These are phyloP conservation scores for Alternaria arborescens DNA, from an alignment of 2,329 filamentous ascomycete species.

Conservation along the genomic window DNA sequence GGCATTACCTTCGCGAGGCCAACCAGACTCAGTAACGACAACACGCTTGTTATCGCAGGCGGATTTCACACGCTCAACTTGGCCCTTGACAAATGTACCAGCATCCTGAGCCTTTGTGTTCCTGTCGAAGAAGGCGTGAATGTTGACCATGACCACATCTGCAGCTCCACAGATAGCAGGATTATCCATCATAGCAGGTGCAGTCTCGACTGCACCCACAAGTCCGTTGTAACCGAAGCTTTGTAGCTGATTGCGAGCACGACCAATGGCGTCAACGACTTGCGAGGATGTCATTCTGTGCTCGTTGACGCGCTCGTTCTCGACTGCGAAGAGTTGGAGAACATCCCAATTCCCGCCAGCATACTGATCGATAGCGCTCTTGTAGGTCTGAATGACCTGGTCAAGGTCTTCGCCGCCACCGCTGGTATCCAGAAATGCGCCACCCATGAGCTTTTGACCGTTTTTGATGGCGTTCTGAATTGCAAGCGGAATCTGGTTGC, in stretches of 20 bases:
- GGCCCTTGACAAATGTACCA: conserved; percentile 71
- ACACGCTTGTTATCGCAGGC: conserved; percentile 66
- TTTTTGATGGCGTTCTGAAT: conserved; percentile 69
- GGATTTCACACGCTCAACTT: conserved; percentile 59
- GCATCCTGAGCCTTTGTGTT: conserved; percentile 67
- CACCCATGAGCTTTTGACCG: conserved; percentile 76
- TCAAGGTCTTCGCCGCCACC: conserved; percentile 52
- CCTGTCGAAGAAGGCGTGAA: conserved; percentile 83
- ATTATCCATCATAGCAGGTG: conserved; percentile 71
- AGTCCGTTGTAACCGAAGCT: conserved; percentile 73
- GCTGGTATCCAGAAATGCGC: conserved; percentile 70
- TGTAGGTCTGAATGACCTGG: conserved; percentile 68
- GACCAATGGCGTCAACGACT: conserved; percentile 66
- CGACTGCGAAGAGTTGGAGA: conserved; percentile 77
- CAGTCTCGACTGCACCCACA: conserved; percentile 83
- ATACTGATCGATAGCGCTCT: conserved; percentile 60
- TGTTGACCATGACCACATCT: conserved; percentile 83
- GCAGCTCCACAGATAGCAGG: conserved; percentile 75
- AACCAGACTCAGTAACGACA: conserved; percentile 84
- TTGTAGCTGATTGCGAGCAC: conserved; percentile 67
- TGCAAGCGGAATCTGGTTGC: conserved; percentile 72
- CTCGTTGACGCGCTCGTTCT: conserved; percentile 79
- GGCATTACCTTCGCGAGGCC: conserved; percentile 73
- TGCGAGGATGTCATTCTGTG: conserved; percentile 56
- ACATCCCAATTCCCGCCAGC: conserved; percentile 68